phyloP scores from a whole-genome alignment of 1,284 basidiomycete species.

The Sporisorium graminicola region DNA sequence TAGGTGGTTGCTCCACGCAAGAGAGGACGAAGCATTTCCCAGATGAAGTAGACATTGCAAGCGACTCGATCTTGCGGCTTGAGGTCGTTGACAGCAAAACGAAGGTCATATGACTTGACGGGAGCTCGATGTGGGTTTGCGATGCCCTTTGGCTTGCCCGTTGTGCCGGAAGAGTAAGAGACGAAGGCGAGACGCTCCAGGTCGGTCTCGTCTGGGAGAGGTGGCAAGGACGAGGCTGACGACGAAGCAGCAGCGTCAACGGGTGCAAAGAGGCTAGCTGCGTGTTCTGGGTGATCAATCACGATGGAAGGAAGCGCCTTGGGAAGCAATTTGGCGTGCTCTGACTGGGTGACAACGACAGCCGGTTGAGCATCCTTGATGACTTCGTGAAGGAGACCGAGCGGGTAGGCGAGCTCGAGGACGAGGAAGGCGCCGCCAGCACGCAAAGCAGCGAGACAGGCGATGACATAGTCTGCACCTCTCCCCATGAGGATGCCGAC shows the following conservation, averaged over 20 bases:
- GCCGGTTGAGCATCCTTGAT: slow-evolving; percentile 66
- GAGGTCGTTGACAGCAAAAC: slow-evolving; percentile 64
- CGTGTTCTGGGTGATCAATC: slow-evolving; percentile 30
- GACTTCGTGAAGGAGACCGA: slow-evolving; percentile 62
- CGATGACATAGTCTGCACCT: slow-evolving; percentile 68
- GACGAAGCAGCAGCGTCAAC: not conserved
- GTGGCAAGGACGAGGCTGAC: slow-evolving; percentile 16
- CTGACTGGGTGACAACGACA: slow-evolving; percentile 63
- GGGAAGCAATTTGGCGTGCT: slow-evolving; percentile 54
- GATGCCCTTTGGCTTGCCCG: slow-evolving; percentile 68
- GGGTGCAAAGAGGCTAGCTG: slow-evolving; percentile 14
- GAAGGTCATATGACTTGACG: slow-evolving; percentile 64
- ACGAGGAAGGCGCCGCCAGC: slow-evolving; percentile 69
- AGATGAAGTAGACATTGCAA: slow-evolving; percentile 69
- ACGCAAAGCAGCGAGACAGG: slow-evolving; percentile 64
- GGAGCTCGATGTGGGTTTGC: slow-evolving; percentile 68
- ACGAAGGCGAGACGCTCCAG: slow-evolving; percentile 68
- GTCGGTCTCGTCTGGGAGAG: slow-evolving; percentile 50
- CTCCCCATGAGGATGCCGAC: slow-evolving; percentile 65
- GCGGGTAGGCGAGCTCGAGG: slow-evolving; percentile 68
- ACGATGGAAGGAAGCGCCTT: slow-evolving; percentile 34
- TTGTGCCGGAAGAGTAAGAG: slow-evolving; percentile 69
- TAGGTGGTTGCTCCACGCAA: slow-evolving; percentile 66
- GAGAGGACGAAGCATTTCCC: slow-evolving; percentile 68
- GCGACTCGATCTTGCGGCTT: slow-evolving; percentile 63